A percentile compares a stretch with the other conserved stretches of the same genome.
These are phyloP conservation scores for Amanita brunnescens DNA, from an alignment of 768 basidiomycete genomes.

Conservation along the genomic window DNA sequence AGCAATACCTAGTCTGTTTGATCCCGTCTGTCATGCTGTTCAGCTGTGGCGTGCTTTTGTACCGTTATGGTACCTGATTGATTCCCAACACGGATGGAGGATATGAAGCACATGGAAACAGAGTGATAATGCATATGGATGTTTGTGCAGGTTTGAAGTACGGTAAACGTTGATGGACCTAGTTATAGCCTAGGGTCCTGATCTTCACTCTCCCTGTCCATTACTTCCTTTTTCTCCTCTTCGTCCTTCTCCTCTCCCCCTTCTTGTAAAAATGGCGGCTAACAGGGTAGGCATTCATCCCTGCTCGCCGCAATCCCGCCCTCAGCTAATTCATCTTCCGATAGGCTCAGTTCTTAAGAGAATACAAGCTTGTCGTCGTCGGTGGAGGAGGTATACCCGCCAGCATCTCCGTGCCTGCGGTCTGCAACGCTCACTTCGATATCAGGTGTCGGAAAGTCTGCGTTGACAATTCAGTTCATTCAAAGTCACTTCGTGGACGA, in stretches of 20 bases:
- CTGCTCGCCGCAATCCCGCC: not conserved
- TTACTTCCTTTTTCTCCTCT: slow-evolving; percentile 4
- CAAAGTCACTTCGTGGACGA: slow-evolving; percentile 92
- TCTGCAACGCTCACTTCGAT: slow-evolving; percentile 3
- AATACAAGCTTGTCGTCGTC: slow-evolving; percentile 98
- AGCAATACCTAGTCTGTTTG: no score
- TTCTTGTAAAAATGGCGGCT: slow-evolving; percentile 25
- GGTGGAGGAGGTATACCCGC: slow-evolving; percentile 76
- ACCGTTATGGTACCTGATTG: no score
- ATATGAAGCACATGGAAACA: not conserved
- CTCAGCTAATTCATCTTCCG: slow-evolving; percentile 10
- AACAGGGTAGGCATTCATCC: slow-evolving; percentile 21
- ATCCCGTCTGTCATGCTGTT: no score
- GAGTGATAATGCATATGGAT: not conserved
- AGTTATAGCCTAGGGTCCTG: not conserved
- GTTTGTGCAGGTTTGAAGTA: slow-evolving; percentile 4
- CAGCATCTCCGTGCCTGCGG: not conserved
- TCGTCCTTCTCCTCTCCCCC: slow-evolving; percentile 9
- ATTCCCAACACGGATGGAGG: no score
- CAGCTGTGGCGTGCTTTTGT: no score
- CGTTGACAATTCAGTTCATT: slow-evolving; percentile 96
- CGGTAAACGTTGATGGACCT: no score
- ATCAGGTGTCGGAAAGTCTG: slow-evolving; percentile 63
- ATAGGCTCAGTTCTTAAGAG: slow-evolving; percentile 84
- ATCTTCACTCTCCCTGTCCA: not conserved